These are phyloP conservation scores for Rhododendron williamsianum DNA, from an alignment of 148 eudicot genomes.

Conservation along the genomic window DNA sequence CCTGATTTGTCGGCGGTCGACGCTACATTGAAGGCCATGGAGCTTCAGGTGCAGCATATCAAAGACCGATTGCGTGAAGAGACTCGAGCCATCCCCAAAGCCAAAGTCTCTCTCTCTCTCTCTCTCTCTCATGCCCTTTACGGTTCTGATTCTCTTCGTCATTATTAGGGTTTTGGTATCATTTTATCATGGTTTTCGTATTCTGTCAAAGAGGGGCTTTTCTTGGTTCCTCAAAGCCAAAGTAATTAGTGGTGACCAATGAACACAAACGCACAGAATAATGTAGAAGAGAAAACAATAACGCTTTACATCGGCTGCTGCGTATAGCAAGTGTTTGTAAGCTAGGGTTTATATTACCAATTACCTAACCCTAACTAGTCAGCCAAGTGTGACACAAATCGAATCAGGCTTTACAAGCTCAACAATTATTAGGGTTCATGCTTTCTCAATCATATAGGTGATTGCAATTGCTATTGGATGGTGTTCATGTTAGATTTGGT, in stretches of 20 bases:
- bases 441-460: background rate
- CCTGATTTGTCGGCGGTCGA: slow-evolving; percentile 73
- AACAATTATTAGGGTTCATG: background rate
- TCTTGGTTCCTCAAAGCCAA: too few relatives aligned
- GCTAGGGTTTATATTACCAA: background rate
- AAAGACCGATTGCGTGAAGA: slow-evolving; percentile 71
- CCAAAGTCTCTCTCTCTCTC: slow-evolving; percentile 41
- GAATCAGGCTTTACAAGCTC: background rate
- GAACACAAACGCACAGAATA: background rate
- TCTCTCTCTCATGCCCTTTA: background rate
- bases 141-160: background rate
- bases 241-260: background rate
- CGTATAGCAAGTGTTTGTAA: background rate
- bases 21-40: slow-evolving; percentile 64
- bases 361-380: background rate
- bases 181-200: background rate
- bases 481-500: background rate
- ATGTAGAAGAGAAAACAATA: background rate
- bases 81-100: slow-evolving; percentile 79
- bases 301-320: background rate
- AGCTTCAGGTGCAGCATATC: slow-evolving; percentile 72
- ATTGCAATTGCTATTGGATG: background rate
- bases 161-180: background rate
- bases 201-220: background rate
- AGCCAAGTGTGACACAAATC: background rate